Evolutionary conservation across 805 yeast species (phyloP).

Genomic region (Scheffersomyces spartinae): DNA sequence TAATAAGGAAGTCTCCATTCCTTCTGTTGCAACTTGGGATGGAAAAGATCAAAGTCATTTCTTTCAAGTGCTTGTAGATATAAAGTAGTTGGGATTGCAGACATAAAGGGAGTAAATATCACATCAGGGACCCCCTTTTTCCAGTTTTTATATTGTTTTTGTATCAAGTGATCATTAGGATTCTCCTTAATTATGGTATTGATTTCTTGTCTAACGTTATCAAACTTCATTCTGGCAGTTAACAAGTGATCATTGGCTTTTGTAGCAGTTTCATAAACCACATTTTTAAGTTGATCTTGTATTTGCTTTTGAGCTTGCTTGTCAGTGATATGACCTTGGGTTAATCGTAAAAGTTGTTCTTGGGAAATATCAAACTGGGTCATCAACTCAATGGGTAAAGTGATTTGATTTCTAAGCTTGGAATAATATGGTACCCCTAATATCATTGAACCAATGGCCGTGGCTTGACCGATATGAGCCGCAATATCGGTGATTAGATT

Average conservation of each 20-base stretch:
- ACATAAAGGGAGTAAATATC: slow-evolving; percentile 56
- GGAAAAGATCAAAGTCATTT: slow-evolving; percentile 50
- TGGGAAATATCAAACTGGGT: slow-evolving; percentile 45
- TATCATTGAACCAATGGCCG: slow-evolving; percentile 55
- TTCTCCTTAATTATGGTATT: slow-evolving; percentile 12
- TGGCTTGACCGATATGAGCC: slow-evolving; percentile 79
- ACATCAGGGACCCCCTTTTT: slow-evolving; percentile 46
- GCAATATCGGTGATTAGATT: slow-evolving; percentile 42
- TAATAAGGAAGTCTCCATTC: slow-evolving; percentile 63
- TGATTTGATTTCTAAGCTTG: slow-evolving; percentile 33
- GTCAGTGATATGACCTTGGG: slow-evolving; percentile 29
- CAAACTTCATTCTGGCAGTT: slow-evolving; percentile 49
- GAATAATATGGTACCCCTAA: slow-evolving; percentile 52
- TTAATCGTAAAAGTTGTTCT: slow-evolving; percentile 42
- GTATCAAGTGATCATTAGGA: slow-evolving; percentile 11
- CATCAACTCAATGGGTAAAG: slow-evolving; percentile 55
- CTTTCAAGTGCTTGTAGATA: slow-evolving; percentile 52
- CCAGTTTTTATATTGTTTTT: slow-evolving; percentile 23
- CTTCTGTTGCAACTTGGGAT: slow-evolving; percentile 29
- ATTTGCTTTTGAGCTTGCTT: slow-evolving; percentile 13
- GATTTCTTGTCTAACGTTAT: slow-evolving; percentile 26
- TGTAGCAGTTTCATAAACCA: slow-evolving; percentile 59
- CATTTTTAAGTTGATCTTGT: slow-evolving; percentile 36
- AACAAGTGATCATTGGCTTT: slow-evolving; percentile 72
- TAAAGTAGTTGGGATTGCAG: slow-evolving; percentile 50